Evolutionary conservation across 495 filamentous ascomycete species (phyloP), one percentile per base, ranked within the genome.

Genomic region (Echria macrotheca): DNA sequence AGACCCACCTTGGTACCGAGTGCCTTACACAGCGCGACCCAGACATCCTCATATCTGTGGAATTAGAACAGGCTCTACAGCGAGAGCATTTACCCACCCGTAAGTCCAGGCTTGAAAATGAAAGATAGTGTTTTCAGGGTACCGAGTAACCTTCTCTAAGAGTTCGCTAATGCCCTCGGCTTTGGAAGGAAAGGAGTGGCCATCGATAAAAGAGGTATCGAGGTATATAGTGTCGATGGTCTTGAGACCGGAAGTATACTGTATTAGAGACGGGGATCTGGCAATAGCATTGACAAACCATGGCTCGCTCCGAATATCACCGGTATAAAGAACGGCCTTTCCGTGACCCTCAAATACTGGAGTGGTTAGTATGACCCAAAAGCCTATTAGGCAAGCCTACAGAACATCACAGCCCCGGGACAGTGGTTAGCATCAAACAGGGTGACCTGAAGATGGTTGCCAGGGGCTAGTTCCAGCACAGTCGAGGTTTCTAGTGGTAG

Each of bases 381-480:
- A 3, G 12, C 4, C 6, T 24, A 17, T 10, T 0, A 15, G 14
- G n/a, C n/a, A 14, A 7, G 36, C 50, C 17, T 56, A 78, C 75
- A 51, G 59, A 96, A 96, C 89, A 96, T 95, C 22, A 96, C 90
- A 17, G 90, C 83, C 2, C 91, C 91, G 15, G 83, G 71, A 60
- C 91, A 97, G 58, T 96, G 91, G 59, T 97, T 96, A 6, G 91
- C 91, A 71, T 96, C 83, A 26, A 96, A 78, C 0, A 96, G 73
- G 2, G 91, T 95, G 26, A 95, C 87, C 42, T 81, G 79, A 38
- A 96, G 83, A 9, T 67, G 67, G 44, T 77, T 76, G 5, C 76
- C 76, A 0, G 81, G 86, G 2, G 75, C 74, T 7, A 96, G 70
- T 53, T 96, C 87, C 48, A 97, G 78, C 28, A 73, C 63, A 0